Base-by-base conservation (phyloP, 179 eudicot species). In the Actinidia chinensis region DNA sequence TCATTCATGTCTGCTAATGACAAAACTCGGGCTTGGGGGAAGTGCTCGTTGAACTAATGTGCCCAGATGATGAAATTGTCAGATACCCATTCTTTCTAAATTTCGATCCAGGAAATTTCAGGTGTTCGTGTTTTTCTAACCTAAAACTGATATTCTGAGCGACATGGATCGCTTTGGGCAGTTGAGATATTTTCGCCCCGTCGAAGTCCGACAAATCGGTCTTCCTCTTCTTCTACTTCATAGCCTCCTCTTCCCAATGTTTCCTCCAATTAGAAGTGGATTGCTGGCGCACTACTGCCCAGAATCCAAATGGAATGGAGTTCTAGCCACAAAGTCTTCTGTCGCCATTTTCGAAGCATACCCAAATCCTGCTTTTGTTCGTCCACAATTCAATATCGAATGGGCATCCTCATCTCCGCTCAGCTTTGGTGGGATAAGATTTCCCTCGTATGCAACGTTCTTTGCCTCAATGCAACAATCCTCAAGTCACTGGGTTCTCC, bases 401-500 rank as follows among this genome's bases (percentile, higher is more conserved):
- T 25, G 68, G 89, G 63, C 83, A 81, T 81, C 86, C 0, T 86
- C 87, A 14, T 68, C 84, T 6, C 12, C 80, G 40, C 36, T 67
- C 74, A 22, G 71, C 59, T 28, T 40, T 71, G 4, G 91, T n/a
- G 79, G 61, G 85, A 82, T 15, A 77, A 51, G 0, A 67, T 79
- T 65, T 82, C 84, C 77, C 71, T 79, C 82, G 13, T 46, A 78
- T 8, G 76, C 72, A 70, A 87, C 73, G 52, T 71, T 82, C 75
- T 74, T 80, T 12, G 91, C 91, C 75, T 88, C 80, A 2, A 90
- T 77, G 76, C 91, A 88, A 5, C 88, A 70, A 22, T 85, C 61
- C 85, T 90, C 93, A 20, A 90, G 86, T 90, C 90, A 74, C 93
- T 90, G 7, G 91, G 91, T 71, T 84, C 90, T 51, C 87, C 92